Conservation (phyloP, 2,329 filamentous ascomycete species). For the Elsinoe necatrix region DNA sequence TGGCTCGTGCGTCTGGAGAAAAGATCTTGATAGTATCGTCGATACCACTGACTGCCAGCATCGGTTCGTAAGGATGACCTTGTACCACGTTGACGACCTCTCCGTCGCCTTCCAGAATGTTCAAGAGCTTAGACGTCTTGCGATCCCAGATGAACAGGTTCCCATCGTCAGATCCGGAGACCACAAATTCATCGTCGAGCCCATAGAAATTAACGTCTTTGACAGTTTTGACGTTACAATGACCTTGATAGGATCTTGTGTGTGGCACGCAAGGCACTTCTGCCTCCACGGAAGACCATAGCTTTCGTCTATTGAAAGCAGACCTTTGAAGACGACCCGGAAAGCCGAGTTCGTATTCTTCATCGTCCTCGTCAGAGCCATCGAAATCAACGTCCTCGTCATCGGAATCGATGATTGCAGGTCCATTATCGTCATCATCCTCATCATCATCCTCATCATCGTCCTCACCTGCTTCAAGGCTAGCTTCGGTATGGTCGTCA, state of each 20-base stretch:
- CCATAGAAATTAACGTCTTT: constrained; percentile 64
- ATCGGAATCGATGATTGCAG: background rate
- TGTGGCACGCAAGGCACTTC: constrained; percentile 49
- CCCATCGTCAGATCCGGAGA: constrained; percentile 58
- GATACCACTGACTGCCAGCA: constrained; percentile 58
- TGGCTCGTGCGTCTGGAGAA: constrained; percentile 50
- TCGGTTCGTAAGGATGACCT: constrained; percentile 59
- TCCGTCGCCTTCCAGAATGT: constrained; percentile 57
- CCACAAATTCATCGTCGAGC: constrained; percentile 58
- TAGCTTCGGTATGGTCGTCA: constrained; percentile 11
- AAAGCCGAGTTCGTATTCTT: constrained; percentile 26
- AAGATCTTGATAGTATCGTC: constrained; percentile 63
- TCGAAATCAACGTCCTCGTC: constrained; percentile 23
- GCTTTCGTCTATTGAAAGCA: constrained; percentile 40
- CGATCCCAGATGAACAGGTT: constrained; percentile 63
- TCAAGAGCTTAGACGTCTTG: constrained; percentile 52
- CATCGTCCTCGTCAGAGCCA: constrained; percentile 25
- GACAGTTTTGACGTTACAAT: constrained; percentile 59
- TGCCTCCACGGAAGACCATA: constrained; percentile 45
- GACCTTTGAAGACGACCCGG: constrained; percentile 38
- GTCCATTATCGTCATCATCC: constrained; percentile 20
- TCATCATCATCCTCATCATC: constrained; percentile 18
- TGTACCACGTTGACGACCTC: constrained; percentile 64
- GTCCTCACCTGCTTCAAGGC: constrained; percentile 15
- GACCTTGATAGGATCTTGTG: constrained; percentile 51